These are phyloP conservation scores for Papiliotrema laurentii DNA, from an alignment of 1,284 basidiomycete species.

Conservation along the genomic window DNA sequence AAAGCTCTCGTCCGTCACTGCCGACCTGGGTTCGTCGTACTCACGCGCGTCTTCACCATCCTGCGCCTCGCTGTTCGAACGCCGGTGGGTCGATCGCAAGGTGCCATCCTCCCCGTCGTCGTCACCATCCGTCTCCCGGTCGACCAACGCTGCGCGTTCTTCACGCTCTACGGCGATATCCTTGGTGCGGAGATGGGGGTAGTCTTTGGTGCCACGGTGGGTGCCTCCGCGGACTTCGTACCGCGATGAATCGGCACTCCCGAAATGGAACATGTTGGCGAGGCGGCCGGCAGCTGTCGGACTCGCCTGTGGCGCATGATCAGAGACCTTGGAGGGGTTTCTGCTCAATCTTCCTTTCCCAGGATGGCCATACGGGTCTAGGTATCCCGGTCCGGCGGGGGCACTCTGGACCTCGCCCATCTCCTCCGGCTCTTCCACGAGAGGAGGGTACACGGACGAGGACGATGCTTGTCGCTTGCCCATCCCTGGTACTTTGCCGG, in stretches of 20 bases:
- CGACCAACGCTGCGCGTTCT: slow-evolving; percentile 30
- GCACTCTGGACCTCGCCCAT: background rate
- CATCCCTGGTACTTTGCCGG: background rate
- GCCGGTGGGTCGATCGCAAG: too few relatives aligned
- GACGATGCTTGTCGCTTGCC: slow-evolving; percentile 3
- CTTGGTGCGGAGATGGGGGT: slow-evolving; percentile 27
- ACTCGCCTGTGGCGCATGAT: background rate
- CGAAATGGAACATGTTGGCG: slow-evolving; percentile 10
- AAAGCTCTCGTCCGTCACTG: slow-evolving; percentile 5
- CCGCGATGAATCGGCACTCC: slow-evolving; percentile 1
- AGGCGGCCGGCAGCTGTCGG: background rate
- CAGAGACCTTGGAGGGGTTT: slow-evolving; percentile 1
- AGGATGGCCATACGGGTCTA: slow-evolving; percentile 10
- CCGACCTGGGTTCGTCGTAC: slow-evolving; percentile 5
- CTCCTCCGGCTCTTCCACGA: slow-evolving; percentile 7
- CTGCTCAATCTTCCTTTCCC: background rate
- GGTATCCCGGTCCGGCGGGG: background rate
- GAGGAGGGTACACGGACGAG: slow-evolving; percentile 2
- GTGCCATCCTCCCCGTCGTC: background rate
- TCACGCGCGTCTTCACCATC: background rate
- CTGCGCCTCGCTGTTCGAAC: background rate
- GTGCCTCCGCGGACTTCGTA: slow-evolving; percentile 23
- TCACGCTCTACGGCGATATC: slow-evolving; percentile 25
- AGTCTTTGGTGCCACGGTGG: slow-evolving; percentile 28
- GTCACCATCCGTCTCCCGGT: background rate